Evolutionary conservation across 257 asterid genomes (phyloP).

Genomic region (Solanum piurae): DNA sequence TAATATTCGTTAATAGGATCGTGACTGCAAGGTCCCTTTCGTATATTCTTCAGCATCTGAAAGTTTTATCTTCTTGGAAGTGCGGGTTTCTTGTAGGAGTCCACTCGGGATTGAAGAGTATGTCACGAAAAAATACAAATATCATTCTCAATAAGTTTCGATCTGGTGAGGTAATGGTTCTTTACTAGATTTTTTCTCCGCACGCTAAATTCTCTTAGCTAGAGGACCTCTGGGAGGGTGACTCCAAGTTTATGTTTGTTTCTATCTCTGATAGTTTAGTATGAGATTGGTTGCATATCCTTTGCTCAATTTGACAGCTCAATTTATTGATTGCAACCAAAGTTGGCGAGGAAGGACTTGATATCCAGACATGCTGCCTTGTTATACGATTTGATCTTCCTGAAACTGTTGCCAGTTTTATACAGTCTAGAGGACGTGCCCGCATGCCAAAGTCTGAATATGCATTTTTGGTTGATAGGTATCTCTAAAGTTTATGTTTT

Average conservation of each 20-base stretch:
- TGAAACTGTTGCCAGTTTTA: slow-evolving; percentile 93
- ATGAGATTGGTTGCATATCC: neutral
- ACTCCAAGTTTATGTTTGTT: neutral
- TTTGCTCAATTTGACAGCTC: slow-evolving; percentile 42
- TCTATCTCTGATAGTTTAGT: neutral
- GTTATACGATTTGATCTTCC: slow-evolving; percentile 99
- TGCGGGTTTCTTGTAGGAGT: slow-evolving; percentile 86
- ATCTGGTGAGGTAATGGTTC: slow-evolving; percentile 74
- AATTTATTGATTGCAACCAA: slow-evolving; percentile 94
- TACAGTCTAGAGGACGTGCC: slow-evolving; percentile 97
- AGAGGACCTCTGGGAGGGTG: neutral
- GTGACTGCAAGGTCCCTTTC: slow-evolving; percentile 84
- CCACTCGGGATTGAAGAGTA: slow-evolving; percentile 50
- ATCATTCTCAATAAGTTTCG: slow-evolving; percentile 76
- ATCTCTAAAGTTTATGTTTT: slow-evolving; percentile 5
- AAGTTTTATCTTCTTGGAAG: slow-evolving; percentile 69
- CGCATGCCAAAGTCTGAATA: slow-evolving; percentile 96
- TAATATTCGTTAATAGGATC: slow-evolving; percentile 86
- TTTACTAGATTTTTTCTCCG: neutral
- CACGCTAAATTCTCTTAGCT: neutral
- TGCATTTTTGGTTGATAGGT: slow-evolving; percentile 93
- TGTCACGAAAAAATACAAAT: slow-evolving; percentile 58
- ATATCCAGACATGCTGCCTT: slow-evolving; percentile 97
- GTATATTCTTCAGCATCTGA: slow-evolving; percentile 47
- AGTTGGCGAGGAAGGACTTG: slow-evolving; percentile 99